Evolutionary conservation across 306 rosid species (phyloP).

Genomic region (Gynostemma pentaphyllum): DNA sequence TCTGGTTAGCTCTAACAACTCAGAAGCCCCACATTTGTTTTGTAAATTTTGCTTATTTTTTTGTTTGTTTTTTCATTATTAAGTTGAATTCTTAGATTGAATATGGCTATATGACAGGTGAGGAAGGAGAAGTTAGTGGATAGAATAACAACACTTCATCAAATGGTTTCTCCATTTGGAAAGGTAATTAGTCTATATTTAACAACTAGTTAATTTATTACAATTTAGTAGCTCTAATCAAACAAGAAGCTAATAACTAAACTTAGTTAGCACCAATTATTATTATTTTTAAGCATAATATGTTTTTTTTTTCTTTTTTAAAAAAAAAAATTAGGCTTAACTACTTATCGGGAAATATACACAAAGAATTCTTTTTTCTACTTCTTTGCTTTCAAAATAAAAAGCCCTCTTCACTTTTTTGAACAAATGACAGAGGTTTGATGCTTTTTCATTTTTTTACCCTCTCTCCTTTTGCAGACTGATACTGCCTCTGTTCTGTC

Average conservation of each 20-base stretch:
- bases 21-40: no score
- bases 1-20: no score
- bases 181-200: slow-evolving; percentile 41
- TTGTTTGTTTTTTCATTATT: neutral
- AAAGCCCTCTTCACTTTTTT: neutral
- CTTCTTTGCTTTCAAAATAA: neutral
- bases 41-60: neutral
- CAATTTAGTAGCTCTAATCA: no score
- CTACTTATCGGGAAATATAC: no score
- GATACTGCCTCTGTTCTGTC: slow-evolving; percentile 90
- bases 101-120: slow-evolving; percentile 34
- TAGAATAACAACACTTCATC: slow-evolving; percentile 84
- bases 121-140: slow-evolving; percentile 88
- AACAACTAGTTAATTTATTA: neutral
- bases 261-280: no score
- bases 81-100: neutral
- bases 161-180: slow-evolving; percentile 85
- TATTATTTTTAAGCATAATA: no score
- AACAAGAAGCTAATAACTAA: no score
- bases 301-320: no score
- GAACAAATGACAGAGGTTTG: neutral
- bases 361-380: neutral
- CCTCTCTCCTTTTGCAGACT: slow-evolving; percentile 83
- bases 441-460: neutral
- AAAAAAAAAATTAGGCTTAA: no score